Base-by-base conservation (phyloP, 768 basidiomycete species). In the Leccinellum rugosiceps region DNA sequence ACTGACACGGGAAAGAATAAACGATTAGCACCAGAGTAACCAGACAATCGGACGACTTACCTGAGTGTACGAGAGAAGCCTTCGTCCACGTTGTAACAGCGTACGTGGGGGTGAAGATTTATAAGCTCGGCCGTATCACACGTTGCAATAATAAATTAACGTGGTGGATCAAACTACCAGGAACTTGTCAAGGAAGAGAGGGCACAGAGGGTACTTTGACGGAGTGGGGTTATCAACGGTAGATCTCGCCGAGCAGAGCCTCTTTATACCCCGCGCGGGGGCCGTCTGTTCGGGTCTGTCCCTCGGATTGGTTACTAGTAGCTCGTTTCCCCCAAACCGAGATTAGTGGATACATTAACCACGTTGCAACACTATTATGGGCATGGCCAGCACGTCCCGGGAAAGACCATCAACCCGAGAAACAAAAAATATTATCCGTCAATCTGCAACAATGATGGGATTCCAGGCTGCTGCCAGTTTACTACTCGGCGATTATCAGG, bases 211-310 rank as follows among this genome's bases (percentile, higher is more conserved):
- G 25, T 17, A 45, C 52, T 48, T n/a, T 35, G 35, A 34, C 21
- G 2, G 9, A 41, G 53, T 23, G 23, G 46, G 8, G 11, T 44
- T 52, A 35, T 55, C 25, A 47, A 44, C n/a, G 53, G 55, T 43
- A 47, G 35, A 58, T 58, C 54, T 47, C 38, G 46, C 52, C 32
- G 21, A 15, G 23, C n/a, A 25, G 28, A 7, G 21, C 45, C 11
- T 31, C n/a, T 56, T 60, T 67, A 67, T 67, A 66, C 41, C 26
- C 13, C 21, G 17, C 35, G 28, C 1, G 28, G 28, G 26, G 28
- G 28, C 43, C 30, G 30, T 31, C 10, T 58, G 11, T 48, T 67
- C 63, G 65, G 58, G 7, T 58, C 2, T 9, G 50, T 64, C 58
- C 56, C 35, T 28, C 6, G 2, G 25, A 25, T 25, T 25, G 25